Conservation (phyloP, 2,329 filamentous ascomycete genomes). For the Aspergillus fischeri region DNA sequence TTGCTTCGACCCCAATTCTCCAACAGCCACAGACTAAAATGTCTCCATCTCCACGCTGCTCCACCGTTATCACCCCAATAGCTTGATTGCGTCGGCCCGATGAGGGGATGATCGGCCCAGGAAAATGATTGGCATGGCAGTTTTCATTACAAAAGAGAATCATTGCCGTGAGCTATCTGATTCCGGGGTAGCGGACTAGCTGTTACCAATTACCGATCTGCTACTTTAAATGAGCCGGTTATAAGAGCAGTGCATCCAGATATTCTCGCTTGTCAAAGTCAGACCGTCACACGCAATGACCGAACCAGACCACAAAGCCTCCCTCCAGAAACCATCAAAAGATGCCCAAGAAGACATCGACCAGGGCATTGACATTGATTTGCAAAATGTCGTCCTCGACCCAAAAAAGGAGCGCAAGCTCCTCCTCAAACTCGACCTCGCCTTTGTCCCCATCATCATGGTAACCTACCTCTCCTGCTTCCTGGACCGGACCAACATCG, state of each 20-base stretch:
- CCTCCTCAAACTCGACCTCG: constrained; percentile 46
- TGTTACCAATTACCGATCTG: neutral
- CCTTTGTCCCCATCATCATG: constrained; percentile 52
- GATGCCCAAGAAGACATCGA: constrained; percentile 6
- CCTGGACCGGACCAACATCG: constrained; percentile 54
- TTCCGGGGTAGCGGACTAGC: neutral
- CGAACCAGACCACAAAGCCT: constrained; percentile 1
- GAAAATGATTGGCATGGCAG: constrained; percentile 2
- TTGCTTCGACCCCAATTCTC: neutral
- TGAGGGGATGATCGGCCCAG: neutral
- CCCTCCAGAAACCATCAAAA: constrained; percentile 8
- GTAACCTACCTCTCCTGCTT: constrained; percentile 53
- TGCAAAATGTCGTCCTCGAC: constrained; percentile 35
- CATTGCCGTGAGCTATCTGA: neutral
- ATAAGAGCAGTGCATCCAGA: neutral
- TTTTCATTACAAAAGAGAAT: constrained; percentile 7
- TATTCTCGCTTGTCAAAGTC: too few species aligned
- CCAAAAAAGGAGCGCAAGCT: constrained; percentile 44
- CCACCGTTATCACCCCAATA: constrained; percentile 2
- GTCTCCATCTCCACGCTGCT: constrained; percentile 1
- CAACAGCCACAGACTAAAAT: neutral
- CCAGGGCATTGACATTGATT: constrained; percentile 5
- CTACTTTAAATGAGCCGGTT: neutral
- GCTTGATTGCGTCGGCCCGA: constrained; percentile 3
- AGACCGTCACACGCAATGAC: neutral